These are phyloP conservation scores for Infundibulicybe gibba DNA, from an alignment of 768 basidiomycete species.

Conservation along the genomic window DNA sequence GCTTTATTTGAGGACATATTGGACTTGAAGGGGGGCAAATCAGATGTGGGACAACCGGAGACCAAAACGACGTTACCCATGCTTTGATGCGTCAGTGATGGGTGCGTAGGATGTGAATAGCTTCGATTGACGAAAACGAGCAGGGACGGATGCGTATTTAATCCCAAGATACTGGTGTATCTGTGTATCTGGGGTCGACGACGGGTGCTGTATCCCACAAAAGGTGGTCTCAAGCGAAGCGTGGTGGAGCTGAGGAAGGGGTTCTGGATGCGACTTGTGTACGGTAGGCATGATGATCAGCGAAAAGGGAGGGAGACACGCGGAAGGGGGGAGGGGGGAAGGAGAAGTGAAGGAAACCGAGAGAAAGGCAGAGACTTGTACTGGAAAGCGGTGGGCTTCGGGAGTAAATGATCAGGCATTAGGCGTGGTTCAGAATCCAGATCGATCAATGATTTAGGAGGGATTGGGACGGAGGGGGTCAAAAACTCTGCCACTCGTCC, in stretches of 20 bases:
- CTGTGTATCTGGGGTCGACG: slow-evolving; percentile 50
- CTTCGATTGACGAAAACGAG: slow-evolving; percentile 72
- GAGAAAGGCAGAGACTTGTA: slow-evolving; percentile 17
- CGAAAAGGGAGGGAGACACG: slow-evolving; percentile 1
- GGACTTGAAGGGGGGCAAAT: slow-evolving; percentile 41
- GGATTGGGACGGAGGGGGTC: slow-evolving; percentile 4
- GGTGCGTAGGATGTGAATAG: slow-evolving; percentile 55
- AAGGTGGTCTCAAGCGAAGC: slow-evolving; percentile 58
- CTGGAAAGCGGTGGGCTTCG: slow-evolving; percentile 17
- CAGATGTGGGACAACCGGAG: slow-evolving; percentile 1
- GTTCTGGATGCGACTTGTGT: slow-evolving; percentile 14
- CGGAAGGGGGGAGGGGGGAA: too few species aligned
- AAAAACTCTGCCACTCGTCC: slow-evolving; percentile 14
- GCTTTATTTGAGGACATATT: slow-evolving; percentile 66
- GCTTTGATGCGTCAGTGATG: slow-evolving; percentile 57
- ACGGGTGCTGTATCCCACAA: slow-evolving; percentile 55
- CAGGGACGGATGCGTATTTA: slow-evolving; percentile 72
- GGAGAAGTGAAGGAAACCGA: slow-evolving; percentile 3
- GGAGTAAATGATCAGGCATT: slow-evolving; percentile 13
- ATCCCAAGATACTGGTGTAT: slow-evolving; percentile 77
- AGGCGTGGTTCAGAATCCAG: slow-evolving; percentile 13
- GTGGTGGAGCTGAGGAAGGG: slow-evolving; percentile 43
- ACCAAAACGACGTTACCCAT: slow-evolving; percentile 55
- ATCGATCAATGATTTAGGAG: slow-evolving; percentile 27
- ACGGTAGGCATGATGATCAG: slow-evolving; percentile 21